phyloP scores from a whole-genome alignment of 2,329 filamentous ascomycete genomes.

The Penicillium griseofulvum region DNA sequence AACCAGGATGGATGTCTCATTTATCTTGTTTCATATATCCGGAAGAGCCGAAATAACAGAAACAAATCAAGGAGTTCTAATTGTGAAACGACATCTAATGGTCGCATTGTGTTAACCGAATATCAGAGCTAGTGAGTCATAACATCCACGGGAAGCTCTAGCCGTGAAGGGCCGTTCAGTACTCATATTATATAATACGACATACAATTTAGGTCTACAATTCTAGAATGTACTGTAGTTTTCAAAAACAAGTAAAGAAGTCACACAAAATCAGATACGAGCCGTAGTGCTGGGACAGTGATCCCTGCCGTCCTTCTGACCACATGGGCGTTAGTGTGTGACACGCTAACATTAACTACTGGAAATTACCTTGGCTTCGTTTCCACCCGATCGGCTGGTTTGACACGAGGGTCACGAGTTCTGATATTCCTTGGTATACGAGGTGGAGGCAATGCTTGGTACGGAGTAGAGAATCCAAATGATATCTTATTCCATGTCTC shows the following conservation, averaged over 20 bases:
- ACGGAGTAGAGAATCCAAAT: not conserved
- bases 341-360: slow-evolving; percentile 1
- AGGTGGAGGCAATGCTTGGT: not conserved
- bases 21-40: no score
- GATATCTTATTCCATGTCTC: not conserved
- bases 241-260: not conserved
- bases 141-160: not conserved
- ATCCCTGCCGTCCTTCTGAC: slow-evolving; percentile 8
- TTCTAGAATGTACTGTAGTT: not conserved
- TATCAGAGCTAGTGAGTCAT: not conserved
- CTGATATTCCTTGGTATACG: not conserved
- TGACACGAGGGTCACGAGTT: slow-evolving; percentile 4
- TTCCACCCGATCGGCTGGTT: slow-evolving; percentile 5
- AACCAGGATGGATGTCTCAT: not conserved
- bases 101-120: not conserved
- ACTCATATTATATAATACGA: no score
- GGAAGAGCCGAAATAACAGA: not conserved
- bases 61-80: not conserved
- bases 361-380: not conserved
- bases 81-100: not conserved
- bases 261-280: slow-evolving; percentile 3
- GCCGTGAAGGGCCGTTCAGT: no score
- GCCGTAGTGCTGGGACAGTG: slow-evolving; percentile 1
- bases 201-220: not conserved
- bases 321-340: slow-evolving; percentile 12